Evolutionary conservation across 805 yeast species (phyloP).

Genomic region (Tanozyma kutaoensis): DNA sequence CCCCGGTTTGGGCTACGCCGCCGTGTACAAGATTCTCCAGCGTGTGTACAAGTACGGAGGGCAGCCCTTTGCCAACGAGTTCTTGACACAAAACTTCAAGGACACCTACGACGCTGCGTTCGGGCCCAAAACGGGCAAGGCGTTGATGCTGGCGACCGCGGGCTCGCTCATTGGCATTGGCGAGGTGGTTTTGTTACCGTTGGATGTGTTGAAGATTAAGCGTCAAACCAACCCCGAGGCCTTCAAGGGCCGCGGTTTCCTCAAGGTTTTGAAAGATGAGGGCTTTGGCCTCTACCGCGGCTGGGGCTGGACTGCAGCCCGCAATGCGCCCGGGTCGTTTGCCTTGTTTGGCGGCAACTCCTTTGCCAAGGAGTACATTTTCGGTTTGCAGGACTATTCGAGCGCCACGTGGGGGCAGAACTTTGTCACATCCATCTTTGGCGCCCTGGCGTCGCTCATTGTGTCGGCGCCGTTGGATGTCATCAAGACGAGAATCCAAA

Average conservation of each 20-base stretch:
- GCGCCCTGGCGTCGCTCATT: conserved; percentile 93
- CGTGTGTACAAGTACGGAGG: conserved; percentile 99
- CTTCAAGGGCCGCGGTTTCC: conserved; percentile 95
- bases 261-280: conserved; percentile 77
- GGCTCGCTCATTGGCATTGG: conserved; percentile 97
- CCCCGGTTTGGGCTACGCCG: conserved; percentile 98
- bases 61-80: conserved; percentile 96
- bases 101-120: conserved; percentile 59
- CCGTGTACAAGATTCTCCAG: conserved; percentile 90
- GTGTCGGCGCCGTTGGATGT: conserved; percentile 97
- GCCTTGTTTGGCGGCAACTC: conserved; percentile 98
- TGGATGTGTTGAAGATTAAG: conserved; percentile 93
- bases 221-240: conserved; percentile 99
- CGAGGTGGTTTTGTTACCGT: conserved; percentile 88
- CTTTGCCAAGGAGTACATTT: conserved; percentile 92
- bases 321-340: conserved; percentile 98
- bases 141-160: conserved; percentile 93
- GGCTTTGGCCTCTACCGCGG: conserved; percentile 93
- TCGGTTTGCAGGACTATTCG: conserved; percentile 76
- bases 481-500: conserved; percentile 96
- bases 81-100: conserved; percentile 62
- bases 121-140: conserved; percentile 94
- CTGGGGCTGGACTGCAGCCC: conserved; percentile 99
- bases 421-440: conserved; percentile 86
- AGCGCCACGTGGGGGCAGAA: conserved; percentile 92